A percentile compares a stretch with the other conserved stretches of the same genome.
Evolutionary conservation across 208 protist genomes (phyloP).

Genomic region (Acanthamoeba castellanii): DNA sequence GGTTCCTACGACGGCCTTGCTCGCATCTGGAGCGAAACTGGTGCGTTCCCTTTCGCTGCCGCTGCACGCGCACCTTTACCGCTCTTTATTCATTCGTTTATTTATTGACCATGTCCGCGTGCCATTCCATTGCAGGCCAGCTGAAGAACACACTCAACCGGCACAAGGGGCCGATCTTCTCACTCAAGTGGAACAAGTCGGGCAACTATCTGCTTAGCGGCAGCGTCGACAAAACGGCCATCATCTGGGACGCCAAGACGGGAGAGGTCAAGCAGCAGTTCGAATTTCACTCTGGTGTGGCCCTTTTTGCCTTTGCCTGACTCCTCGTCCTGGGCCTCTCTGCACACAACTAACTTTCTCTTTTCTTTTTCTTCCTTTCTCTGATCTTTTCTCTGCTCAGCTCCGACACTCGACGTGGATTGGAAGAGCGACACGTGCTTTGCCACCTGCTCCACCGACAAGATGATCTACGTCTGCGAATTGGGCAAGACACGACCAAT

Average conservation of each 20-base stretch:
- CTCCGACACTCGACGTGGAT: slow-evolving; percentile 93
- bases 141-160: slow-evolving; percentile 71
- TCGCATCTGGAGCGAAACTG: slow-evolving; percentile 87
- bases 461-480: slow-evolving; percentile 90
- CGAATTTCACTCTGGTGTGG: slow-evolving; percentile 85
- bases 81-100: neutral
- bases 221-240: slow-evolving; percentile 90
- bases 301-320: neutral
- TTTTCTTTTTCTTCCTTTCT: neutral
- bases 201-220: slow-evolving; percentile 90
- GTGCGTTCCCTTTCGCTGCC: neutral
- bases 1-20: slow-evolving; percentile 92
- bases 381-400: neutral
- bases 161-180: slow-evolving; percentile 92
- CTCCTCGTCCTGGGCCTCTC: neutral
- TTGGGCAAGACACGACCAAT: slow-evolving; percentile 83
- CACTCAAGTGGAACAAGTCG: slow-evolving; percentile 92
- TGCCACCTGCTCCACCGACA: slow-evolving; percentile 92
- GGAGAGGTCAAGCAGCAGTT: slow-evolving; percentile 88
- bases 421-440: slow-evolving; percentile 91
- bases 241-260: slow-evolving; percentile 90
- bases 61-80: no score
- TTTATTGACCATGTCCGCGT: neutral
- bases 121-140: neutral
- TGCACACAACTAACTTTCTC: no score